Evolutionary conservation across 192 early-diverging fungal genomes (phyloP).

Genomic region (Coemansia sp.): DNA sequence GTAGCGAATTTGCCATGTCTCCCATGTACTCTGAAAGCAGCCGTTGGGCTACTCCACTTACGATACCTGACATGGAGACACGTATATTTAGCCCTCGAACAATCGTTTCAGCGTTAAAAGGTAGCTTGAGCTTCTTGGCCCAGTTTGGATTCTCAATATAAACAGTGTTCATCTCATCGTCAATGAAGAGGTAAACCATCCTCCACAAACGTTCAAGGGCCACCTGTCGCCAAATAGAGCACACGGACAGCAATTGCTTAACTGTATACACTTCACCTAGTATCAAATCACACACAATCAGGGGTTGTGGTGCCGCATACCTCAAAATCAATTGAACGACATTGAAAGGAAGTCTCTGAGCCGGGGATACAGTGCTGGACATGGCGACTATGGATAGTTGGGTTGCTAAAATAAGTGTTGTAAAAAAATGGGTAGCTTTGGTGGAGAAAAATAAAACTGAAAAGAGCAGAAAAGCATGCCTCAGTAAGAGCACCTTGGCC

Average conservation of each 20-base stretch:
- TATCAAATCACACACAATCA: background rate
- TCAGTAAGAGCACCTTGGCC: background rate
- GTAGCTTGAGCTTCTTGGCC: background rate
- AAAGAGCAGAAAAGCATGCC: background rate
- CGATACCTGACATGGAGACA: background rate
- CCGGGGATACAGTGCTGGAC: background rate
- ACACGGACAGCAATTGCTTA: background rate
- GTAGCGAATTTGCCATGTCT: background rate
- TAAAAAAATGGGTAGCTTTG: background rate
- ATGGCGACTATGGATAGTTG: background rate
- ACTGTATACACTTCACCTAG: background rate
- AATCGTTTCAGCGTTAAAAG: background rate
- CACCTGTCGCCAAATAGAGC: background rate
- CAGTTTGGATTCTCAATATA: background rate
- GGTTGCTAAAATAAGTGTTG: background rate
- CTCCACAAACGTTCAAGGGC: background rate
- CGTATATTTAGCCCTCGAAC: background rate
- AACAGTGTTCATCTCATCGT: background rate
- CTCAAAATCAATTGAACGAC: background rate
- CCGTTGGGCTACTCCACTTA: background rate
- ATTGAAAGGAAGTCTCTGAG: background rate
- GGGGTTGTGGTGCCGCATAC: background rate
- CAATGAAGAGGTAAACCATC: background rate
- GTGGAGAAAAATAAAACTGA: background rate
- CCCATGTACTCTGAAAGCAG: background rate